These are phyloP conservation scores for Leccinum arenicola DNA, from an alignment of 768 basidiomycete genomes.

Conservation along the genomic window DNA sequence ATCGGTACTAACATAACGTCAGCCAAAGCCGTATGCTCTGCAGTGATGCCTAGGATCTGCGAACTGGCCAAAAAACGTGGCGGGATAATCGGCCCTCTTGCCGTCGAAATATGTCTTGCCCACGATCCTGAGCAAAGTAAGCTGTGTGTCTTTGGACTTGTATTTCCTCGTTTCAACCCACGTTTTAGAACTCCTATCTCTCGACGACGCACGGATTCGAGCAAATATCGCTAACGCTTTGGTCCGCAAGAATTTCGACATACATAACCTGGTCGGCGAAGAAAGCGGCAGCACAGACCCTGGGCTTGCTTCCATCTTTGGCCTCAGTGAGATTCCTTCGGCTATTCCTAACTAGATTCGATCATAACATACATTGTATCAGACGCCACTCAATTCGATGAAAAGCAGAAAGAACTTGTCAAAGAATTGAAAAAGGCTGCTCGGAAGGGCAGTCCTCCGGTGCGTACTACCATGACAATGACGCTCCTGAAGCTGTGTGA, in stretches of 20 bases:
- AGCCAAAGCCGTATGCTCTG: not conserved
- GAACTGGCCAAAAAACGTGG: conserved; percentile 11
- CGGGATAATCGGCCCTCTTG: conserved; percentile 16
- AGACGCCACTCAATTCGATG: conserved; percentile 6
- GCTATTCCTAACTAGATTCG: not conserved
- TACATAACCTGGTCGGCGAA: not conserved
- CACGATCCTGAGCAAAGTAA: conserved; percentile 8
- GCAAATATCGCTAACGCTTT: conserved; percentile 18
- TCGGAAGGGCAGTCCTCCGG: not conserved
- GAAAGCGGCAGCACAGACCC: not conserved
- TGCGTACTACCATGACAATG: conserved; percentile 22
- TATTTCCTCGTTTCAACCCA: not conserved
- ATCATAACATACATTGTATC: not conserved
- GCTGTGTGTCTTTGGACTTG: not conserved
- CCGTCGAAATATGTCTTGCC: conserved; percentile 17
- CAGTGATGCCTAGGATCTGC: conserved; percentile 14
- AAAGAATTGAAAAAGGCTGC: conserved; percentile 7
- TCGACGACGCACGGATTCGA: conserved; percentile 8
- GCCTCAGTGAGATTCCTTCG: conserved; percentile 11
- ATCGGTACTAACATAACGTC: not conserved
- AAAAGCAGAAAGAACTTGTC: conserved; percentile 10
- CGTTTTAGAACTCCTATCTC: conserved; percentile 10
- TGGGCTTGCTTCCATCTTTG: conserved; percentile 8
- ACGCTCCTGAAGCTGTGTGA: conserved; percentile 2
- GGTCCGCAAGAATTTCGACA: conserved; percentile 1